Conservation (phyloP, 148 eudicot genomes). For the Polygonum aviculare region DNA sequence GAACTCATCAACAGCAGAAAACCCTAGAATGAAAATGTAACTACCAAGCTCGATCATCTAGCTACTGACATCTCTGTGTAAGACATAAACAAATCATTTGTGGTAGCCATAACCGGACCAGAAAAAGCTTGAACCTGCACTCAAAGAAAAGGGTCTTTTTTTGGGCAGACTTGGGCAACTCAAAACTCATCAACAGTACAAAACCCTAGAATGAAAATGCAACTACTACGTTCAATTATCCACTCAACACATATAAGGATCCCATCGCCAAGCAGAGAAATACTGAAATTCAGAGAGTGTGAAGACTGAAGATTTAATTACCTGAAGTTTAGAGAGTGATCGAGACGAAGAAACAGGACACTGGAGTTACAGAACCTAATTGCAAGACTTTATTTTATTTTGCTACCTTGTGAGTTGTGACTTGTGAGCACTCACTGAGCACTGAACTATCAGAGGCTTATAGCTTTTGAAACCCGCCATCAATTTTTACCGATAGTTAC, state of each 20-base stretch:
- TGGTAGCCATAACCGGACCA: neutral
- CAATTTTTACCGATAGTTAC: too few species aligned
- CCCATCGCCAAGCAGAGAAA: neutral
- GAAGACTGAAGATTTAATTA: neutral
- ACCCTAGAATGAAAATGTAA: neutral
- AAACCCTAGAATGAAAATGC: neutral
- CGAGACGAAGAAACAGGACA: neutral
- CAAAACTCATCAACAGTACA: neutral
- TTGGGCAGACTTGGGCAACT: neutral
- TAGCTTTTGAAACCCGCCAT: too few species aligned
- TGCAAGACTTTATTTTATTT: neutral
- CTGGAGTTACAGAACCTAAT: neutral
- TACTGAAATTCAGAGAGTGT: neutral
- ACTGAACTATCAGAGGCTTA: too few species aligned
- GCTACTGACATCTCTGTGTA: too few species aligned
- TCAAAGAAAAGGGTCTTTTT: neutral
- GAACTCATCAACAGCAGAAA: neutral
- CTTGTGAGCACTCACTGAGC: too few species aligned
- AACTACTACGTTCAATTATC: neutral
- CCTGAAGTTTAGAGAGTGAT: neutral
- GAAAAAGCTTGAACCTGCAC: neutral
- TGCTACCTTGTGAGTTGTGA: too few species aligned
- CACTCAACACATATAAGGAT: neutral
- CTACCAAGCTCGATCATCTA: neutral
- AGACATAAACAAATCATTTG: neutral